Evolutionary conservation across 768 basidiomycete genomes (phyloP).

Genomic region (Cystobasidiopsis lactophilus): DNA sequence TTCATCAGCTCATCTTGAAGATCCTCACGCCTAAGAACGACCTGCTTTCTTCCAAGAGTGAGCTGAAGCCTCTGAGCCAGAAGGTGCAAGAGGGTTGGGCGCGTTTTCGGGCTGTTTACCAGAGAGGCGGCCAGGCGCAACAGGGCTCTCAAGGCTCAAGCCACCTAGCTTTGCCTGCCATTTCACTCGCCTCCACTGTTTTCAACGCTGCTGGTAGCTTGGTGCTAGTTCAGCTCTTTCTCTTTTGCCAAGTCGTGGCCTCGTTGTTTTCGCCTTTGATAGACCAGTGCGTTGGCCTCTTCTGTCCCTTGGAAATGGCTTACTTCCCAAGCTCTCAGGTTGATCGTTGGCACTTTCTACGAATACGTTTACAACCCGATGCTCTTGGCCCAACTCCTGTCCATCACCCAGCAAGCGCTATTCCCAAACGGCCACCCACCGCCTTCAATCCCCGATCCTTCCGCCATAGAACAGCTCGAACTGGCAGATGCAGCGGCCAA

Average conservation of each 20-base stretch:
- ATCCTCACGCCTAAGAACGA: conserved; percentile 30
- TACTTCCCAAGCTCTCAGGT: conserved; percentile 38
- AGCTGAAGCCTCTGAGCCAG: too few relatives aligned
- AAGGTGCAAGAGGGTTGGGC: not conserved
- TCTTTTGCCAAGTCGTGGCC: not conserved
- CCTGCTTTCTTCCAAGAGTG: not conserved
- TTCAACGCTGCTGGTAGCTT: not conserved
- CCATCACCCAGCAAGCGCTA: conserved; percentile 42
- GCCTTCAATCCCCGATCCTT: conserved; percentile 48
- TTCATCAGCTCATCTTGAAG: conserved; percentile 46
- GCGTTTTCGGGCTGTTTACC: not conserved
- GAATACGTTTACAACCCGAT: conserved; percentile 34
- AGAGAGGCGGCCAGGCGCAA: too few relatives aligned
- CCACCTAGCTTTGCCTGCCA: not conserved
- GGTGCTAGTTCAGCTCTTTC: not conserved
- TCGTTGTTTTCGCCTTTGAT: not conserved
- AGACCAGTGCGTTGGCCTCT: conserved; percentile 16
- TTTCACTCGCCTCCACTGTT: not conserved
- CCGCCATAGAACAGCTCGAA: conserved; percentile 46
- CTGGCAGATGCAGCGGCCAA: conserved; percentile 31
- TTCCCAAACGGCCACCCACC: conserved; percentile 74
- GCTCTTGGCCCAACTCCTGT: conserved; percentile 35
- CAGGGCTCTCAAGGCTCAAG: conserved; percentile 18
- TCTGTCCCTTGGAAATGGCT: conserved; percentile 32
- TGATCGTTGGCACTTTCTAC: conserved; percentile 47